Base-by-base conservation (phyloP, 2,329 filamentous ascomycete species). In the Achaetomium macrosporum region DNA sequence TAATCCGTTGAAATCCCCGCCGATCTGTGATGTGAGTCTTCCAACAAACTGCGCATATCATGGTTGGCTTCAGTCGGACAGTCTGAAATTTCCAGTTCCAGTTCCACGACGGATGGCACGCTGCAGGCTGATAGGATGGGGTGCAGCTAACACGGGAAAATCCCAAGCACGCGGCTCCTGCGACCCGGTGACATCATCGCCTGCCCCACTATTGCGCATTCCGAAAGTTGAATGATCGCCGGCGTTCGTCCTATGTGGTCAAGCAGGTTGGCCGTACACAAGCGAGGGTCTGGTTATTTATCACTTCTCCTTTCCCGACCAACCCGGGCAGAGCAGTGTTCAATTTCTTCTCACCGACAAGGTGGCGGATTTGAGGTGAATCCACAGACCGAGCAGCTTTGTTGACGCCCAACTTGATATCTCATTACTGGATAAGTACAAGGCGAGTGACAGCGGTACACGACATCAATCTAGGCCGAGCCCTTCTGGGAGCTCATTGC, bases 101-200 rank as follows among this genome's bases (percentile, higher is more conserved):
- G 25, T 25, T 25, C 25, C 25, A 25, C 25, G 25, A 25, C 7
- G 25, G 7, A 25, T 25, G 25, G 25, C 7, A 25, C 25, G 25
- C 25, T 7, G 25, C 25, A 25, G 25, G 25, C 25, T 20, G 39
- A 41, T 19, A 17, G 16, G 16, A 19, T 17, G 16, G 10, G n/a
- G 13, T 37, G 9, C 33, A n/a, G 25, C 4, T 25, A 25, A 25
- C n/a, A n/a, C 25, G 25, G 25, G 4, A 25, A 25, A 4, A 25
- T 25, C 25, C 25, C 25, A 7, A 25, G 25, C 25, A 37, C n/a
- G 35, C 35, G 16, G 25, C 30, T 30, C 16, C 17, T 13, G 15
- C 29, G 20, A 17, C 17, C 40, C 43, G 13, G 44, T 55, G 53
- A 51, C 53, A 55, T 54, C 52, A 54, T 54, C 39, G 47, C 42